Evolutionary conservation across 192 early-diverging fungal genomes (phyloP).

Genomic region (Backusella mclennaniae): DNA sequence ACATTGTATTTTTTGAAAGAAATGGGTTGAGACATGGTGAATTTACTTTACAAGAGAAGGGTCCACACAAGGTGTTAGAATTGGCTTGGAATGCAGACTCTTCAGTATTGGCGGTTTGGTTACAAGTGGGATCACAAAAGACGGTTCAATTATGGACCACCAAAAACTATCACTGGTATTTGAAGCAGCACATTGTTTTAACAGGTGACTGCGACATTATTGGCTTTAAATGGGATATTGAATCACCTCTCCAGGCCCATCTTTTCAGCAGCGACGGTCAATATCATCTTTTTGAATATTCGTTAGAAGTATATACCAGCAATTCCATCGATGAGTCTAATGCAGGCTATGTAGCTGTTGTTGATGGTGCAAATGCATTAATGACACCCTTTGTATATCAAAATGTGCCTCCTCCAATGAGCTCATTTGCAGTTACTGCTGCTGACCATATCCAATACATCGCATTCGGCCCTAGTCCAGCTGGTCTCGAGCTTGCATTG

Average conservation of each 20-base stretch:
- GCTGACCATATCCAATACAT: constrained; percentile 52
- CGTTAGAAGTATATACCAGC: constrained; percentile 40
- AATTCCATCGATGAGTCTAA: constrained; percentile 40
- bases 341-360: constrained; percentile 66
- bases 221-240: constrained; percentile 81
- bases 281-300: constrained; percentile 41
- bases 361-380: constrained; percentile 66
- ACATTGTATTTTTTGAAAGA: constrained; percentile 91
- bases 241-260: constrained; percentile 64
- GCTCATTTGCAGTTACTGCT: constrained; percentile 39
- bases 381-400: constrained; percentile 78
- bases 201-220: constrained; percentile 38
- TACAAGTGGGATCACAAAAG: constrained; percentile 34
- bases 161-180: constrained; percentile 96
- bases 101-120: constrained; percentile 75
- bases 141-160: constrained; percentile 86
- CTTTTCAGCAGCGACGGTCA: constrained; percentile 45
- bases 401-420: constrained; percentile 98
- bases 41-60: constrained; percentile 71
- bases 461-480: constrained; percentile 58
- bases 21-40: constrained; percentile 95
- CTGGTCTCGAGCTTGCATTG: constrained; percentile 72
- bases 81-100: constrained; percentile 90
- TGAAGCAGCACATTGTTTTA: constrained; percentile 81
- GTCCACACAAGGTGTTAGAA: constrained; percentile 50